Conservation (phyloP, 495 filamentous ascomycete species). For the Xylaria intraflava region DNA sequence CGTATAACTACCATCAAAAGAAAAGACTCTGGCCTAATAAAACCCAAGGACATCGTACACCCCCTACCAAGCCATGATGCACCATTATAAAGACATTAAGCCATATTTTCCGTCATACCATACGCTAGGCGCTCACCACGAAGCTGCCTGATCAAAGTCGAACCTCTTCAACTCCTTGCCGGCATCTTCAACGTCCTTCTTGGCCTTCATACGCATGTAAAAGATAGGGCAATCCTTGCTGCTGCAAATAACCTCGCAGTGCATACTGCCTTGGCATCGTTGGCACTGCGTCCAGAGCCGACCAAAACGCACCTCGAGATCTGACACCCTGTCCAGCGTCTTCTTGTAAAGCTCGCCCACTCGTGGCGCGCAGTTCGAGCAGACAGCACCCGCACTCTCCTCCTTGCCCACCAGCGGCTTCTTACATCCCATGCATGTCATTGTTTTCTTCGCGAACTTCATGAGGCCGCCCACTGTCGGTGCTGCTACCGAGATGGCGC, state of each 20-base stretch:
- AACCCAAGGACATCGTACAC: constrained; percentile 1
- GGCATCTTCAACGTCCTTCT: constrained; percentile 95
- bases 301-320: constrained; percentile 88
- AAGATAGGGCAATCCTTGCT: constrained; percentile 97
- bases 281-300: constrained; percentile 98
- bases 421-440: constrained; percentile 98
- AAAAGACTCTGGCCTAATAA: not conserved
- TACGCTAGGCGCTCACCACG: constrained; percentile 29
- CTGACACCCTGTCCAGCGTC: constrained; percentile 75
- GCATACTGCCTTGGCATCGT: constrained; percentile 93
- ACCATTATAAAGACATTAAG: constrained; percentile 4
- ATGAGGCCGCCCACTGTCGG: constrained; percentile 88
- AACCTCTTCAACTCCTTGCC: constrained; percentile 88
- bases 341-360: constrained; percentile 92
- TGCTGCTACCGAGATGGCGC: constrained; percentile 81
- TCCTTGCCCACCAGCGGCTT: constrained; percentile 77
- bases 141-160: constrained; percentile 64
- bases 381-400: constrained; percentile 81
- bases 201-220: constrained; percentile 99
- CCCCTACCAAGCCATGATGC: not conserved
- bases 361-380: constrained; percentile 72
- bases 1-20: not conserved
- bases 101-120: not conserved
- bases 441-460: constrained; percentile 96
- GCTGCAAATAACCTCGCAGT: constrained; percentile 95